Percentiles rank a stretch among this genome's conserved stretches.
phyloP scores from a whole-genome alignment of 805 yeast species.

The Saccharomycopsis sp. region DNA sequence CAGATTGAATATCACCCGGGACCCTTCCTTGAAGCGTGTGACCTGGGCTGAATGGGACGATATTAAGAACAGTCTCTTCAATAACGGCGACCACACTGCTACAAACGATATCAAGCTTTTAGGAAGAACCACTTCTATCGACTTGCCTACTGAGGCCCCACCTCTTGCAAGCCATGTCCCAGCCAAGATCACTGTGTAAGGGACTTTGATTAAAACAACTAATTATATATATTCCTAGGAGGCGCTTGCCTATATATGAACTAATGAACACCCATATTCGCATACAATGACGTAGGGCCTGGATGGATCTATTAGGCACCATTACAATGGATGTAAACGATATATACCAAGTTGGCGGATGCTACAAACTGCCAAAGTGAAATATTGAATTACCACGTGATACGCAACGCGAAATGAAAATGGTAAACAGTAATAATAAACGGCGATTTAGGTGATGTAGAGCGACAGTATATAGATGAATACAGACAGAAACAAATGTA shows the following conservation, averaged over 20 bases:
- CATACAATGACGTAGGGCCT: too few relatives aligned
- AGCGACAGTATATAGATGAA: not conserved
- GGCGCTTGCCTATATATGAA: not conserved
- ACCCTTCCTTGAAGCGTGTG: constrained; percentile 32
- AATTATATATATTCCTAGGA: not conserved
- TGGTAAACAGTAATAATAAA: too few relatives aligned
- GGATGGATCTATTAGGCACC: too few relatives aligned
- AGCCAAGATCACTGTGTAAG: too few relatives aligned
- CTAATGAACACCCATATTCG: not conserved
- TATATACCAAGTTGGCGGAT: too few relatives aligned
- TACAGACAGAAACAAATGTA: not conserved
- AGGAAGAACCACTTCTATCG: constrained; percentile 13
- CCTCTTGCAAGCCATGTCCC: not conserved
- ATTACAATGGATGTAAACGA: too few relatives aligned
- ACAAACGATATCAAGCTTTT: constrained; percentile 14
- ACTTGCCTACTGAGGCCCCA: not conserved
- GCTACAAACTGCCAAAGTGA: too few relatives aligned
- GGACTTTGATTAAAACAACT: too few relatives aligned
- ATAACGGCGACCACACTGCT: constrained; percentile 22
- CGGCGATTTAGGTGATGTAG: too few relatives aligned
- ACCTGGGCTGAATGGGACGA: constrained; percentile 40
- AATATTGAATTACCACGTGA: too few relatives aligned
- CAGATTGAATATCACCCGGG: constrained; percentile 29
- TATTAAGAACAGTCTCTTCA: constrained; percentile 41
- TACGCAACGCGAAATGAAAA: too few relatives aligned